Conservation (phyloP, 2,329 filamentous ascomycete species). For the Fusarium veterinarium region DNA sequence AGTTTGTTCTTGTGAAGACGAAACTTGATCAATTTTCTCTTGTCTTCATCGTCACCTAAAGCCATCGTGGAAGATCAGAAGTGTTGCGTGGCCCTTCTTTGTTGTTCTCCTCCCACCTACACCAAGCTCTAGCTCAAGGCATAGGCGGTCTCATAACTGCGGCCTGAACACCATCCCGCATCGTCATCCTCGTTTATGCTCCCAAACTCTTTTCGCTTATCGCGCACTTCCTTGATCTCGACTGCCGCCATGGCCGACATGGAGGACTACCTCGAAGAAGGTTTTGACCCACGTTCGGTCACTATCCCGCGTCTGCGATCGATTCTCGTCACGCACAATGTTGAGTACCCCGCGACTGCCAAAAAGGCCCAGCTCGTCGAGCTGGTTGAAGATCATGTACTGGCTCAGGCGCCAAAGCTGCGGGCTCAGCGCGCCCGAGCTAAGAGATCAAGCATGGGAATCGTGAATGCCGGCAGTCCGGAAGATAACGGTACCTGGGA, state of each 20-base stretch:
- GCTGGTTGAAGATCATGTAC: slow-evolving; percentile 82
- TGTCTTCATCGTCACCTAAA: slow-evolving; percentile 4
- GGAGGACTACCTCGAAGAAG: slow-evolving; percentile 87
- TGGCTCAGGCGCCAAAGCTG: slow-evolving; percentile 82
- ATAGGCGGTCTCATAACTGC: slow-evolving; percentile 27
- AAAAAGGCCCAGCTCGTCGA: slow-evolving; percentile 92
- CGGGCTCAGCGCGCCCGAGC: slow-evolving; percentile 80
- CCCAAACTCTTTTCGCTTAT: slow-evolving; percentile 10
- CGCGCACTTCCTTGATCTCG: slow-evolving; percentile 14
- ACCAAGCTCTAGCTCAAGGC: slow-evolving; percentile 9
- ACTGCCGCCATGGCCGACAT: slow-evolving; percentile 68
- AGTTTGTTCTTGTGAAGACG: background rate
- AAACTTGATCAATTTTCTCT: background rate
- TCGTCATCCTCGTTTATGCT: slow-evolving; percentile 22
- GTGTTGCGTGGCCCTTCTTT: slow-evolving; percentile 24
- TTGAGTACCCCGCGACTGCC: slow-evolving; percentile 86
- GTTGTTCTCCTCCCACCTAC: slow-evolving; percentile 16
- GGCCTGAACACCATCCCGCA: slow-evolving; percentile 29
- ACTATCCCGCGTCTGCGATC: slow-evolving; percentile 90
- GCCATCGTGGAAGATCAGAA: background rate
- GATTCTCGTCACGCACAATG: slow-evolving; percentile 88
- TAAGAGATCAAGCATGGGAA: slow-evolving; percentile 88
- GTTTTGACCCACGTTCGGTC: slow-evolving; percentile 84
- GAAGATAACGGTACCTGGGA: slow-evolving; percentile 73
- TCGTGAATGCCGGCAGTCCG: slow-evolving; percentile 74